Evolutionary conservation across 495 filamentous ascomycete genomes (phyloP).

Genomic region (Evansstolkia leycettana): DNA sequence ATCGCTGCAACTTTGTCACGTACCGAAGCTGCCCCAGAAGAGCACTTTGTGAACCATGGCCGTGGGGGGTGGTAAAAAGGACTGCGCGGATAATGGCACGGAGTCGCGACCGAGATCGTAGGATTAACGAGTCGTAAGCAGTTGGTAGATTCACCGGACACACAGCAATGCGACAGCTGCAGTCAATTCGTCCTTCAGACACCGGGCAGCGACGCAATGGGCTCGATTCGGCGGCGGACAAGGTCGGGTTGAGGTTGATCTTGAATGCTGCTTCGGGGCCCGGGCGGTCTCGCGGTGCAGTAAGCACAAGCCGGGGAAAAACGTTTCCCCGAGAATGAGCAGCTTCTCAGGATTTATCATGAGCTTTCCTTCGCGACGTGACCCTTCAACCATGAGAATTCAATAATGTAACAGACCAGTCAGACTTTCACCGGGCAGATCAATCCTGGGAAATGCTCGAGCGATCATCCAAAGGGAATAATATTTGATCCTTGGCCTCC

Average conservation of each 20-base stretch:
- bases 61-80: conserved; percentile 10
- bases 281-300: too few species aligned
- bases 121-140: neutral
- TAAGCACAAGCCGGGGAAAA: conserved; percentile 28
- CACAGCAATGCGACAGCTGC: neutral
- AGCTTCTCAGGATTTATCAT: conserved; percentile 6
- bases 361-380: conserved; percentile 16
- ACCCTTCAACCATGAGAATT: conserved; percentile 1
- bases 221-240: conserved; percentile 1
- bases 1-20: conserved; percentile 11
- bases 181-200: neutral
- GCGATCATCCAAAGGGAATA: too few species aligned
- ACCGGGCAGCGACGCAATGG: neutral
- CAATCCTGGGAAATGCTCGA: neutral
- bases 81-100: conserved; percentile 8
- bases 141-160: neutral
- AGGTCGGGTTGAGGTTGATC: conserved; percentile 13
- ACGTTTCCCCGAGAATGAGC: conserved; percentile 8
- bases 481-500: neutral
- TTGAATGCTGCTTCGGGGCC: neutral
- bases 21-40: conserved; percentile 98
- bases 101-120: neutral
- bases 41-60: conserved; percentile 67
- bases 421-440: too few species aligned
- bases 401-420: too few species aligned